A percentile compares a stretch with the other conserved stretches of the same genome.
phyloP scores from a whole-genome alignment of 495 filamentous ascomycete genomes.

The Xylaria venustula region DNA sequence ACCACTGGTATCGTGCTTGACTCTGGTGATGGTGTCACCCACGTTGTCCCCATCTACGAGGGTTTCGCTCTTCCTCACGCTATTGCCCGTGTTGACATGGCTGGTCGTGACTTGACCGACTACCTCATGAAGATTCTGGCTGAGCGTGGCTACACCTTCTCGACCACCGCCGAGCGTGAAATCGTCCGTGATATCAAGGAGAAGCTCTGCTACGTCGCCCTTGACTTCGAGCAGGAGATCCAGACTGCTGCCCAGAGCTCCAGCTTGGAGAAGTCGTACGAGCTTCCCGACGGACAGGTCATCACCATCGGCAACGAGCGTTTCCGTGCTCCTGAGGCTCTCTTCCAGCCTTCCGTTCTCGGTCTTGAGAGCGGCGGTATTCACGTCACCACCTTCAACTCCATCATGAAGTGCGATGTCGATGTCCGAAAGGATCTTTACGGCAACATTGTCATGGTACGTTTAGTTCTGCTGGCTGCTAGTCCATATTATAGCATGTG shows the following conservation, averaged over 20 bases:
- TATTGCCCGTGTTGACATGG: slow-evolving; percentile 99
- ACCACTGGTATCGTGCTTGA: slow-evolving; percentile 99
- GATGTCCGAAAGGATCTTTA: slow-evolving; percentile 99
- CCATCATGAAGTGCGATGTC: slow-evolving; percentile 99
- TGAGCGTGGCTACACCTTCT: slow-evolving; percentile 99
- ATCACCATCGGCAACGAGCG: slow-evolving; percentile 99
- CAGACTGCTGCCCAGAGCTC: slow-evolving; percentile 97
- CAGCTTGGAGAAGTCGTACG: slow-evolving; percentile 99
- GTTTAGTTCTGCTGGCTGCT: slow-evolving; percentile 35
- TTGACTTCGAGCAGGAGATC: slow-evolving; percentile 99
- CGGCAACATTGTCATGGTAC: slow-evolving; percentile 99
- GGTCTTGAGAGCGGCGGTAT: slow-evolving; percentile 98
- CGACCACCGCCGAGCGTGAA: slow-evolving; percentile 99
- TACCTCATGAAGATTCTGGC: slow-evolving; percentile 99
- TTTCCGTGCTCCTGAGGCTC: slow-evolving; percentile 98
- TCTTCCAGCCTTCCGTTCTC: slow-evolving; percentile 97
- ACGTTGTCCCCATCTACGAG: slow-evolving; percentile 99
- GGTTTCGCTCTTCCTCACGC: slow-evolving; percentile 99
- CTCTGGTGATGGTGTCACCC: slow-evolving; percentile 99
- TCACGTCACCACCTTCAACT: slow-evolving; percentile 99
- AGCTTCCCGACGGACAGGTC: slow-evolving; percentile 98
- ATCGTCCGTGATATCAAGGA: slow-evolving; percentile 99
- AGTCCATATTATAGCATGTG: slow-evolving; percentile 4
- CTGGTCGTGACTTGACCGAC: slow-evolving; percentile 98
- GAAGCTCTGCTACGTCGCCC: slow-evolving; percentile 98